Evolutionary conservation across 2,329 filamentous ascomycete species (phyloP).

Genomic region (Aspergillus uvarum): DNA sequence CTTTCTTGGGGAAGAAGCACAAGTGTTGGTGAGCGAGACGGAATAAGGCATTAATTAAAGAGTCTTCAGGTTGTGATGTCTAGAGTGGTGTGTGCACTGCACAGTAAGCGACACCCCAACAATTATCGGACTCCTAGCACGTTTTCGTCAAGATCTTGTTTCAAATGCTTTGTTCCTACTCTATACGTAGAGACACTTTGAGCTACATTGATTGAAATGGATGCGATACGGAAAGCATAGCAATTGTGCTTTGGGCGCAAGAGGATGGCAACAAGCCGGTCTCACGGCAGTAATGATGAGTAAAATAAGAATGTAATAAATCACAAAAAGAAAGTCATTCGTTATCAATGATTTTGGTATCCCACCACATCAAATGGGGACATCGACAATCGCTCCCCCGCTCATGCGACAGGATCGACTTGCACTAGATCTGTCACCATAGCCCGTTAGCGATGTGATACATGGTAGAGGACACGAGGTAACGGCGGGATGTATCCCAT

Average conservation of each 20-base stretch:
- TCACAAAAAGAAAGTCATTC: not conserved
- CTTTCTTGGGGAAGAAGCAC: too few relatives aligned
- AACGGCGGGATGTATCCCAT: not conserved
- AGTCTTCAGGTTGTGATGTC: too few relatives aligned
- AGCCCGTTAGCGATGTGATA: slow-evolving; percentile 10
- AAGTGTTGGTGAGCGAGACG: too few relatives aligned
- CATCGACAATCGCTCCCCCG: not conserved
- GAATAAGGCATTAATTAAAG: too few relatives aligned
- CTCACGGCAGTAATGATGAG: not conserved
- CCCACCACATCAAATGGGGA: not conserved
- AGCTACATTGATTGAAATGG: too few relatives aligned
- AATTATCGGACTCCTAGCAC: too few relatives aligned
- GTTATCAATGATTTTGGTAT: not conserved
- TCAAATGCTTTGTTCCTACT: too few relatives aligned
- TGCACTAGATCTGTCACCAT: slow-evolving; percentile 9
- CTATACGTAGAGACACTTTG: too few relatives aligned
- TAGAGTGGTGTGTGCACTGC: too few relatives aligned
- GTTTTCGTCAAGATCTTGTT: too few relatives aligned
- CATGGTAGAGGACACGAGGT: slow-evolving; percentile 2
- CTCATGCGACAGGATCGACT: not conserved
- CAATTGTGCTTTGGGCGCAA: not conserved
- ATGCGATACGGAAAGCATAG: not conserved
- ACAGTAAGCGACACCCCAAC: too few relatives aligned
- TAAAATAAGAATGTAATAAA: not conserved
- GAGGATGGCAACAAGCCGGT: not conserved